Evolutionary conservation across 345 rosid genomes (phyloP).

Genomic region (Triadica sebifera): DNA sequence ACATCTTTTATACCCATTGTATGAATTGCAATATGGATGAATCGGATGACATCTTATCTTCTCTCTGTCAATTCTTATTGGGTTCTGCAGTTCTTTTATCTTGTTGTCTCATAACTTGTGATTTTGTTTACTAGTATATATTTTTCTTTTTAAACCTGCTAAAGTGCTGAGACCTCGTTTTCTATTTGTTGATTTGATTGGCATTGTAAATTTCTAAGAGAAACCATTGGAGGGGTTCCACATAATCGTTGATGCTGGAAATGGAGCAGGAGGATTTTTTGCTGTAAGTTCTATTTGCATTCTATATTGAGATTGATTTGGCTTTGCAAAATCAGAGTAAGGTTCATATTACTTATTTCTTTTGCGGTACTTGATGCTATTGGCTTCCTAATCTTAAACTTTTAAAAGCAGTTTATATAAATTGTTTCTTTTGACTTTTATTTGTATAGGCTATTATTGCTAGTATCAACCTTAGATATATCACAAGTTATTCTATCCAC

Average conservation of each 20-base stretch:
- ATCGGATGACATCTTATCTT: neutral
- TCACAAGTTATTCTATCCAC: neutral
- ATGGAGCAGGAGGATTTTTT: constrained; percentile 98
- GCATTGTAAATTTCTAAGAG: constrained; percentile 47
- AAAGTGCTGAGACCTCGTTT: constrained; percentile 16
- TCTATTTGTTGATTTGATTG: constrained; percentile 29
- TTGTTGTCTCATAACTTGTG: too few relatives aligned
- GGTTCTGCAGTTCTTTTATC: neutral
- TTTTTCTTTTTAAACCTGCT: neutral
- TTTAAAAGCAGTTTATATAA: neutral
- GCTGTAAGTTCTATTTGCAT: constrained; percentile 57
- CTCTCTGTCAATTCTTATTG: neutral
- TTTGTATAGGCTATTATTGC: neutral
- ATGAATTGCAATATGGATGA: constrained; percentile 2
- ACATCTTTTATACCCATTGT: neutral
- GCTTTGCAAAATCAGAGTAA: neutral
- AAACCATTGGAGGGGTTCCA: constrained; percentile 98
- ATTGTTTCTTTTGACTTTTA: neutral
- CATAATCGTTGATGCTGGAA: constrained; percentile 96
- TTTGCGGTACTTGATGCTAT: neutral
- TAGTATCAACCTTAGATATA: neutral
- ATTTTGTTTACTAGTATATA: neutral
- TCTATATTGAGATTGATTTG: neutral
- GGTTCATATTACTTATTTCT: neutral
- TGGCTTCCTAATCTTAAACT: neutral